A percentile compares a stretch with the other conserved stretches of the same genome.
phyloP scores from a whole-genome alignment of 2,329 filamentous ascomycete species.

The Trichoderma brevicompactum region DNA sequence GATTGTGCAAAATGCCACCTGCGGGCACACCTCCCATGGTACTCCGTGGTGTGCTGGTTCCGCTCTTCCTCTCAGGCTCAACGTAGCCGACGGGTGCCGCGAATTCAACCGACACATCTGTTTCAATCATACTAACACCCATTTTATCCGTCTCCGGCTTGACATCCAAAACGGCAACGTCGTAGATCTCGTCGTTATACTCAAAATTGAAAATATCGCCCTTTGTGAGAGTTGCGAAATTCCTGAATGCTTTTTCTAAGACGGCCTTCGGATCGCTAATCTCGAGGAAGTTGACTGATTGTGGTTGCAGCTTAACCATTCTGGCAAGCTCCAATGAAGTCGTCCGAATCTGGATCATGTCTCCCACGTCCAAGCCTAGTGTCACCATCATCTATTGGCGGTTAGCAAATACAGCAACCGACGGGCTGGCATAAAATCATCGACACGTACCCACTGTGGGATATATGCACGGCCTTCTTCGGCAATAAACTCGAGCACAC shows the following conservation, averaged over 20 bases:
- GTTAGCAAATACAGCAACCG: slow-evolving; percentile 32
- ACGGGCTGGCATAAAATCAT: too few species aligned
- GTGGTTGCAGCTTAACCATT: slow-evolving; percentile 95
- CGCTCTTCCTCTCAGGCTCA: slow-evolving; percentile 77
- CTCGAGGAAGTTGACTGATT: slow-evolving; percentile 90
- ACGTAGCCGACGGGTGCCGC: slow-evolving; percentile 92
- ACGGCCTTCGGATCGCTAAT: slow-evolving; percentile 98
- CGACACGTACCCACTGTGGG: slow-evolving; percentile 78
- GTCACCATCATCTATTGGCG: slow-evolving; percentile 84
- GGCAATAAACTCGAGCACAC: slow-evolving; percentile 95
- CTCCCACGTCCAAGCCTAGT: slow-evolving; percentile 84
- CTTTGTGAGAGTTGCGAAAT: slow-evolving; percentile 91
- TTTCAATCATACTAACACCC: slow-evolving; percentile 93
- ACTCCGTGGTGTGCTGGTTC: slow-evolving; percentile 85
- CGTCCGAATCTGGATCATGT: slow-evolving; percentile 92
- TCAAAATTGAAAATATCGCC: slow-evolving; percentile 95
- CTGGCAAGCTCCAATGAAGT: slow-evolving; percentile 89
- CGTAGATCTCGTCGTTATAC: slow-evolving; percentile 94
- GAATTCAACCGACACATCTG: slow-evolving; percentile 95
- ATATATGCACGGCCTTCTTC: slow-evolving; percentile 97
- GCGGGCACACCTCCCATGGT: slow-evolving; percentile 64
- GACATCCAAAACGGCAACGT: slow-evolving; percentile 90
- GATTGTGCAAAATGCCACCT: slow-evolving; percentile 76
- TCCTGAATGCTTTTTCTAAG: slow-evolving; percentile 92
- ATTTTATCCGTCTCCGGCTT: slow-evolving; percentile 83